Conservation (phyloP, 306 rosid species). For the Alnus glutinosa region DNA sequence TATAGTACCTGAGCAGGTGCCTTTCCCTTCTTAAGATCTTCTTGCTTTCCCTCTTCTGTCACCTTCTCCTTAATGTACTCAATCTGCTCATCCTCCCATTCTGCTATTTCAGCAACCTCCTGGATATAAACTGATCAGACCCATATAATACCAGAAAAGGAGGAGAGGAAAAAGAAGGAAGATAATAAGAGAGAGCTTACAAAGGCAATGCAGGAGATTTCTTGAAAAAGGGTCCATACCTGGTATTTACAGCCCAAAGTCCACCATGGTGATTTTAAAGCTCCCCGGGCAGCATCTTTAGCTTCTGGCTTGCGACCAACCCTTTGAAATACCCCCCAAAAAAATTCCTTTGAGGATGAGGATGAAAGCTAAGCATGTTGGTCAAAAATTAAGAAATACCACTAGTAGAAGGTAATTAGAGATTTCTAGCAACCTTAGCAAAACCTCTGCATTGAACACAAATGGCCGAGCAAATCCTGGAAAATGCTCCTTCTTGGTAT, state of each 20-base stretch:
- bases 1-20: slow-evolving; percentile 72
- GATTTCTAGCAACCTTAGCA: slow-evolving; percentile 66
- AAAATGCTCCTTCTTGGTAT: slow-evolving; percentile 88
- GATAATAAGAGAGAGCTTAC: slow-evolving; percentile 1
- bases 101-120: slow-evolving; percentile 83
- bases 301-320: slow-evolving; percentile 84
- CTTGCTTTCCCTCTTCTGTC: slow-evolving; percentile 84
- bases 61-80: slow-evolving; percentile 88
- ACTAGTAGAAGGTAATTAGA: slow-evolving; percentile 11
- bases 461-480: slow-evolving; percentile 95
- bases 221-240: slow-evolving; percentile 35
- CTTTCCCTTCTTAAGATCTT: slow-evolving; percentile 81
- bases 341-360: slow-evolving; percentile 24
- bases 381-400: slow-evolving; percentile 23
- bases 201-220: slow-evolving; percentile 17
- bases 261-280: slow-evolving; percentile 93
- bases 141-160: slow-evolving; percentile 6
- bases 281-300: slow-evolving; percentile 92
- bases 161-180: neutral
- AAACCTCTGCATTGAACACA: slow-evolving; percentile 87
- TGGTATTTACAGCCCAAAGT: slow-evolving; percentile 84
- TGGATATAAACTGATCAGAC: slow-evolving; percentile 34
- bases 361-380: slow-evolving; percentile 18
- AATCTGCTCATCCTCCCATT: slow-evolving; percentile 97
- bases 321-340: slow-evolving; percentile 35